Conservation (phyloP, 495 filamentous ascomycete species). For the Penicillium roqueforti region DNA sequence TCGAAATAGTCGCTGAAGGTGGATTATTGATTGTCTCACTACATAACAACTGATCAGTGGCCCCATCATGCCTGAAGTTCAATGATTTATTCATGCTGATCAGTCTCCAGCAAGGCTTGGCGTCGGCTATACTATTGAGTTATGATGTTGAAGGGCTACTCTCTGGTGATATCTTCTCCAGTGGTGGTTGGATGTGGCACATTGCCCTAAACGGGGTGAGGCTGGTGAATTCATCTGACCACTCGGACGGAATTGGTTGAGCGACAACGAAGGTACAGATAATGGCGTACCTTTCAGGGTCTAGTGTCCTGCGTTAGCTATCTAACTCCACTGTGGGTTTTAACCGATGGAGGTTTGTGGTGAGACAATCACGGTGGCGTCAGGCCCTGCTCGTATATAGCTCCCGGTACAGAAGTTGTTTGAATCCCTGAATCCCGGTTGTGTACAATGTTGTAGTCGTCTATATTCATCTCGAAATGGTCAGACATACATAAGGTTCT, state of each 20-base stretch:
- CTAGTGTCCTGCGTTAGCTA: not conserved
- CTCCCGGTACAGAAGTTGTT: not conserved
- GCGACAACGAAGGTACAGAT: not conserved
- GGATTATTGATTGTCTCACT: slow-evolving; percentile 13
- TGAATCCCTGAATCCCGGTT: not conserved
- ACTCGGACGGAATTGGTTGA: not conserved
- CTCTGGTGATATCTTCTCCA: slow-evolving; percentile 1
- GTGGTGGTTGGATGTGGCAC: not conserved
- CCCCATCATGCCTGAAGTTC: not conserved
- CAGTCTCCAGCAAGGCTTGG: not conserved
- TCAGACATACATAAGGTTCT: not conserved
- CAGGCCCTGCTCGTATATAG: not conserved
- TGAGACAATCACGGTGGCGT: not conserved
- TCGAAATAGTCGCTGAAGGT: not conserved
- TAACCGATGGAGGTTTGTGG: not conserved
- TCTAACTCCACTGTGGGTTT: not conserved
- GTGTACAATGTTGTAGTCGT: not conserved
- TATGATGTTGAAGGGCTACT: not conserved
- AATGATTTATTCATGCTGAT: not conserved
- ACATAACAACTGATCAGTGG: slow-evolving; percentile 12
- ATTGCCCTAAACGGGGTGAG: not conserved
- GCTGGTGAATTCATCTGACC: not conserved
- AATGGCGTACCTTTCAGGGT: not conserved
- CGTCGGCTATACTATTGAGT: not conserved
- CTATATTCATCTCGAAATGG: too few species aligned